Base-by-base conservation (phyloP, 148 eudicot species). In the Rhododendron griersonianum region DNA sequence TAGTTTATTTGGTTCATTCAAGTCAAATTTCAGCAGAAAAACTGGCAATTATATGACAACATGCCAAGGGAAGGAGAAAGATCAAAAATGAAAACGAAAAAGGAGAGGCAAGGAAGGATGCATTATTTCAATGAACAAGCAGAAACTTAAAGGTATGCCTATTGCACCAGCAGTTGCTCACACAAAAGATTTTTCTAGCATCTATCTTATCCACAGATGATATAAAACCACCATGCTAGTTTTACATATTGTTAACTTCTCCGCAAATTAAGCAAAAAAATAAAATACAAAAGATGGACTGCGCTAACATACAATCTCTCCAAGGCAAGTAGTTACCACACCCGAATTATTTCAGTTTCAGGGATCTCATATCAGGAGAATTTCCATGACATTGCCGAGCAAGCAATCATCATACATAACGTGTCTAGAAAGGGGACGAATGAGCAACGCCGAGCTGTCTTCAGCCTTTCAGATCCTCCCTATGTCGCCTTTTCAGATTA, bases 161-260 rank as follows among this genome's bases (percentile, higher is more conserved):
- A 80, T 48, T 80, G 82, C 59, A 80, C 61, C 65, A 80, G 83
- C 41, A 53, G 53, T 39, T 9, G n/a, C 28, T 78, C 25, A 78
- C 50, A 78, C 15, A 15, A 6, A 75, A 11, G 16, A 23, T 45
- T 10, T 41, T 21, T 3, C 76, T 13, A 71, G 39, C 76, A 11
- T 10, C 37, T 30, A 28, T 71, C 18, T 28, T 71, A 11, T 78
- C 30, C 53, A 41, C n/a, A n/a, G n/a, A 35, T 9, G 6, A 21
- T 21, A 30, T 37, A 16, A 7, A 53, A 81, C 33, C 53, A 73
- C 63, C 78, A 71, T 35, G 33, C 65, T 73, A 73, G 67, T 71
- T 50, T 50, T 84, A 84, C 80, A 84, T 16, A 1, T 33, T 48
- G 80, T 63, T 84, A 30, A 33, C 4, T 84, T 35, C 78, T 73